Percentiles rank a stretch among this genome's conserved stretches.
phyloP scores from a whole-genome alignment of 345 rosid genomes.

The Citrus trifoliata region DNA sequence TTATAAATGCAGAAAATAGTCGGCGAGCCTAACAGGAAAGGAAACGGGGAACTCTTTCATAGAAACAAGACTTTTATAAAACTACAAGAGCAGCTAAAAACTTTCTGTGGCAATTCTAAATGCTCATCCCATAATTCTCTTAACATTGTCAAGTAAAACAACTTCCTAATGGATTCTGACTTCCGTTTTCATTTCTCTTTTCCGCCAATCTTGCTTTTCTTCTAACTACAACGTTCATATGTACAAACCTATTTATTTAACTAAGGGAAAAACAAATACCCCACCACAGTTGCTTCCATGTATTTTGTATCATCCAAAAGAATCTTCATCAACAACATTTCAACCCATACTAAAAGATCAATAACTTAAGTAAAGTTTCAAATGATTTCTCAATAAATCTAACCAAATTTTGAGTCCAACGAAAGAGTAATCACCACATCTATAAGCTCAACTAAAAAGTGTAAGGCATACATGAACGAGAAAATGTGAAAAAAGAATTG shows the following conservation, averaged over 20 bases:
- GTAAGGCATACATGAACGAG: background rate
- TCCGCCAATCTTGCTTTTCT: background rate
- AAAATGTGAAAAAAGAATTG: constrained; percentile 6
- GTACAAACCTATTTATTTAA: background rate
- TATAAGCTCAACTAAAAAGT: background rate
- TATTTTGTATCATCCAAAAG: background rate
- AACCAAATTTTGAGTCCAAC: constrained; percentile 9
- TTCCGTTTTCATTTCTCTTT: background rate
- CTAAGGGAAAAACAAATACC: background rate
- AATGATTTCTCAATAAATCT: background rate
- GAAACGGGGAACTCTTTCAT: background rate
- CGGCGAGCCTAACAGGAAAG: background rate
- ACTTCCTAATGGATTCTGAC: background rate
- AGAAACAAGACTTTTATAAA: background rate
- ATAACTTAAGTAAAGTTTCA: background rate
- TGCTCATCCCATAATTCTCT: background rate
- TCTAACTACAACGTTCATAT: background rate
- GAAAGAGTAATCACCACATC: background rate
- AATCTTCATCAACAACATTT: constrained; percentile 2
- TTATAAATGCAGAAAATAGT: background rate
- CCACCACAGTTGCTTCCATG: background rate
- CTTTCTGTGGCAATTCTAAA: background rate
- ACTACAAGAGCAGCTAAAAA: background rate
- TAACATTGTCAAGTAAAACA: background rate
- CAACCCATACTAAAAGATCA: background rate